These are phyloP conservation scores for Nemophila menziesii DNA, from an alignment of 257 asterid species.

Conservation along the genomic window DNA sequence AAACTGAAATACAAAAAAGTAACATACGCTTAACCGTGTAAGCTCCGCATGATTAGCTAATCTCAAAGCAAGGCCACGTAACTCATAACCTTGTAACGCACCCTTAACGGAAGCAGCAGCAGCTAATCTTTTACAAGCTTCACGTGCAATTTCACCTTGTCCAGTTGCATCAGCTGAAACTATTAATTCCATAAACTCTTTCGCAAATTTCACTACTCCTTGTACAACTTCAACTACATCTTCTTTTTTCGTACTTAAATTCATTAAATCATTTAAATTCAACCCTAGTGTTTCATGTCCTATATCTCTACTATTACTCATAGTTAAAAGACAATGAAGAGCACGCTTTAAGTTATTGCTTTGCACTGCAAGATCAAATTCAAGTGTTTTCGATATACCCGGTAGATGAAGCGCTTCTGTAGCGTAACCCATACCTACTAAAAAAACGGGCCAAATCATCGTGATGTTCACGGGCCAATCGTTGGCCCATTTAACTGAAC, in stretches of 20 bases:
- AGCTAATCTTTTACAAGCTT: slow-evolving; percentile 92
- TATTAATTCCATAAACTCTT: slow-evolving; percentile 79
- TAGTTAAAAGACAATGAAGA: slow-evolving; percentile 82
- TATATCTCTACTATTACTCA: slow-evolving; percentile 97
- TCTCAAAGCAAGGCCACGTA: slow-evolving; percentile 89
- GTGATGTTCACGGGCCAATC: slow-evolving; percentile 97
- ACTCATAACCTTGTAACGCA: slow-evolving; percentile 80
- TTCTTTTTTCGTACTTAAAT: slow-evolving; percentile 73
- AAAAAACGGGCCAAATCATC: slow-evolving; percentile 93
- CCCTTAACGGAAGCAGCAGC: slow-evolving; percentile 99
- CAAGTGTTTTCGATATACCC: slow-evolving; percentile 92
- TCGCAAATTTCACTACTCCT: slow-evolving; percentile 88
- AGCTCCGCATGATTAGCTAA: slow-evolving; percentile 96
- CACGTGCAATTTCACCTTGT: slow-evolving; percentile 95
- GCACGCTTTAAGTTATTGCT: slow-evolving; percentile 90
- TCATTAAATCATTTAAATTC: slow-evolving; percentile 84
- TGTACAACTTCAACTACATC: slow-evolving; percentile 90
- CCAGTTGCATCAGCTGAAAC: slow-evolving; percentile 99
- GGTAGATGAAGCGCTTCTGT: slow-evolving; percentile 99
- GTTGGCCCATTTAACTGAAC: slow-evolving; percentile 99
- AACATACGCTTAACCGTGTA: slow-evolving; percentile 85
- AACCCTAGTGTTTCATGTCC: slow-evolving; percentile 95
- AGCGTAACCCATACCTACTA: slow-evolving; percentile 99
- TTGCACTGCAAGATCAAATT: slow-evolving; percentile 94
- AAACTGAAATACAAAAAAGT: not conserved